Conservation (phyloP, 2,329 filamentous ascomycete genomes). For the Dothideomycetes sp. region DNA sequence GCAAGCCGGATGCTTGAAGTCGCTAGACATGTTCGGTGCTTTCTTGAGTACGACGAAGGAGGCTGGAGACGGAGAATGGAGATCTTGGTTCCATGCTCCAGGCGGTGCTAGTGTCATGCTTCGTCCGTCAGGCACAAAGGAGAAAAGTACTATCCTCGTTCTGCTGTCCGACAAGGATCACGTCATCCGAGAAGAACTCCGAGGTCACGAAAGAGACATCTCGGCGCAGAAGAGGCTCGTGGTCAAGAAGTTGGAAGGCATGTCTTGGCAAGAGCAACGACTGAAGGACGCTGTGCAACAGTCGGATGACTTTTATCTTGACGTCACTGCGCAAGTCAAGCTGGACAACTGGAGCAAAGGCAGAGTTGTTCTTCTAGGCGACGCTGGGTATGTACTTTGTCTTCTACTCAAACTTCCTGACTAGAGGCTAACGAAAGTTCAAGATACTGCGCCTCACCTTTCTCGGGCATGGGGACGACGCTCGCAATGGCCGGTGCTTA, state of each 20-base stretch:
- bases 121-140: constrained; percentile 19
- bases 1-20: constrained; percentile 16
- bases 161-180: constrained; percentile 19
- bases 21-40: constrained; percentile 22
- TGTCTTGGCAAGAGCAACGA: constrained; percentile 26
- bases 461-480: constrained; percentile 29
- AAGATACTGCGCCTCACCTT: constrained; percentile 18
- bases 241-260: constrained; percentile 19
- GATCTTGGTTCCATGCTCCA: constrained; percentile 25
- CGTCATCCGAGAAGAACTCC: neutral
- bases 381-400: constrained; percentile 16
- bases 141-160: constrained; percentile 21
- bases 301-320: constrained; percentile 23
- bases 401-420: neutral
- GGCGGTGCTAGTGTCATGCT: constrained; percentile 24
- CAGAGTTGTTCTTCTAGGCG: constrained; percentile 23
- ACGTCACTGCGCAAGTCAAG: constrained; percentile 22
- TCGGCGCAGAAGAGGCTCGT: constrained; percentile 19
- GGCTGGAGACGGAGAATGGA: constrained; percentile 22
- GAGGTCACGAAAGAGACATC: constrained; percentile 11
- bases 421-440: neutral
- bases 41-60: constrained; percentile 25
- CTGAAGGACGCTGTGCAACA: constrained; percentile 29
- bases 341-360: constrained; percentile 25
- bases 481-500: constrained; percentile 27